phyloP scores from a whole-genome alignment of 2,329 filamentous ascomycete species.

The Diaporthe sp. region DNA sequence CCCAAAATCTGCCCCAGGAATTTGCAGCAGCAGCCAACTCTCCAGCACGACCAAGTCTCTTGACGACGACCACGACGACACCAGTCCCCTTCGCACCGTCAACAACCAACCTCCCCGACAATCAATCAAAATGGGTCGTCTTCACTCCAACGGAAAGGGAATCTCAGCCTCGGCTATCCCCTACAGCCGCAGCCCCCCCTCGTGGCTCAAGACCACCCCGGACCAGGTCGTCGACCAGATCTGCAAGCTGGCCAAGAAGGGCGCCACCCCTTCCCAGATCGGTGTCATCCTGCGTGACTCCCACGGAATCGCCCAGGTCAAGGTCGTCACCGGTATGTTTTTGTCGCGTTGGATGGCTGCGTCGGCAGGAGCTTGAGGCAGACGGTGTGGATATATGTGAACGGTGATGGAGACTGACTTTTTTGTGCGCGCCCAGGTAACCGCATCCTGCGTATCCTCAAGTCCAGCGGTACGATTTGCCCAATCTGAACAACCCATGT shows the following conservation, averaged over 20 bases:
- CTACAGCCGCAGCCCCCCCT: constrained; percentile 92
- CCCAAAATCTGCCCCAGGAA: constrained; percentile 32
- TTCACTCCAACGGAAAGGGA: constrained; percentile 99
- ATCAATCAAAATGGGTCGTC: constrained; percentile 86
- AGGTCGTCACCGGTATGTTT: constrained; percentile 91
- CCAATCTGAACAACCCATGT: constrained; percentile 7
- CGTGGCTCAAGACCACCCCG: constrained; percentile 99
- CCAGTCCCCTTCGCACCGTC: constrained; percentile 42
- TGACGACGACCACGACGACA: constrained; percentile 45
- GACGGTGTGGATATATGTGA: neutral
- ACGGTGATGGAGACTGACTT: constrained; percentile 37
- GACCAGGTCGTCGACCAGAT: constrained; percentile 99
- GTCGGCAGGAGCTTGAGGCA: neutral
- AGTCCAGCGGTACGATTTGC: constrained; percentile 89
- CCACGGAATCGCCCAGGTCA: constrained; percentile 98
- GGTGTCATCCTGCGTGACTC: constrained; percentile 98
- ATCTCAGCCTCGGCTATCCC: constrained; percentile 96
- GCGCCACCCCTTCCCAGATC: constrained; percentile 98
- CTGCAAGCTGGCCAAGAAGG: constrained; percentile 99
- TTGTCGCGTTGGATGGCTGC: neutral
- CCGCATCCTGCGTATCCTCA: constrained; percentile 99
- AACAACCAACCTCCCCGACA: constrained; percentile 49
- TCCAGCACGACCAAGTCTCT: constrained; percentile 40
- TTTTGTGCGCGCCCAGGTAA: constrained; percentile 76
- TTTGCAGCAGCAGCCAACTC: constrained; percentile 26